Conservation (phyloP, 352 stramenopile species). For the Phytophthora aleatoria region DNA sequence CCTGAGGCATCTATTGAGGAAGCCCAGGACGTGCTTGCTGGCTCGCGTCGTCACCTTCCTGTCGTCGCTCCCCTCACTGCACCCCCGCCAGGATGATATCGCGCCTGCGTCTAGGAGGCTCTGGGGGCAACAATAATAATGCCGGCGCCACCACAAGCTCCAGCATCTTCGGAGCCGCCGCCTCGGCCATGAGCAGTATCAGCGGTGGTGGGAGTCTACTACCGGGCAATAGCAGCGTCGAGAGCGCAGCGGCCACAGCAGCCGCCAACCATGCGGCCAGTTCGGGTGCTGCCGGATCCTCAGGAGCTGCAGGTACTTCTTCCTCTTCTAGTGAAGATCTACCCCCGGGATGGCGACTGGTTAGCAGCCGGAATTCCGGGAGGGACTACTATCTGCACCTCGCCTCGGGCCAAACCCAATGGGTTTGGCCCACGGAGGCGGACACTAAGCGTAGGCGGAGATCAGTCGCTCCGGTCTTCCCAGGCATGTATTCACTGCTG, state of each 20-base stretch:
- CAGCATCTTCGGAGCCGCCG: conserved; percentile 71
- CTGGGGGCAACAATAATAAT: conserved; percentile 43
- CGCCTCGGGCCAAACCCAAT: conserved; percentile 67
- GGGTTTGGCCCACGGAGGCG: conserved; percentile 65
- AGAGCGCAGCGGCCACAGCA: conserved; percentile 44
- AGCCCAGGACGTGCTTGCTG: conserved; percentile 10
- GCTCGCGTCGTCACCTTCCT: neutral
- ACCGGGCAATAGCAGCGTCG: conserved; percentile 45
- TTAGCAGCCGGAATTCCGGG: conserved; percentile 69
- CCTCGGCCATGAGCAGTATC: conserved; percentile 54
- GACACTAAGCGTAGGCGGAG: conserved; percentile 57
- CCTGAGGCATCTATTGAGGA: conserved; percentile 16
- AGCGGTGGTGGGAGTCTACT: conserved; percentile 49
- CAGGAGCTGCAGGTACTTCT: conserved; percentile 37
- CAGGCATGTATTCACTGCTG: neutral
- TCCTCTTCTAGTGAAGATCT: conserved; percentile 39
- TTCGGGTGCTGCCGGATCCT: conserved; percentile 9
- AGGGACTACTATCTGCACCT: conserved; percentile 80
- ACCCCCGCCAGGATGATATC: conserved; percentile 56
- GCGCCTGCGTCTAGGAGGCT: conserved; percentile 60
- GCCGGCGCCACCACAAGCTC: conserved; percentile 42
- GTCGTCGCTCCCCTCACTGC: neutral
- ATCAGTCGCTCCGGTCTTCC: neutral
- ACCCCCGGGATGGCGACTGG: conserved; percentile 66
- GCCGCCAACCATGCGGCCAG: conserved; percentile 42